Conservation (phyloP, 2,329 filamentous ascomycete genomes). For the Epichloe sibirici region DNA sequence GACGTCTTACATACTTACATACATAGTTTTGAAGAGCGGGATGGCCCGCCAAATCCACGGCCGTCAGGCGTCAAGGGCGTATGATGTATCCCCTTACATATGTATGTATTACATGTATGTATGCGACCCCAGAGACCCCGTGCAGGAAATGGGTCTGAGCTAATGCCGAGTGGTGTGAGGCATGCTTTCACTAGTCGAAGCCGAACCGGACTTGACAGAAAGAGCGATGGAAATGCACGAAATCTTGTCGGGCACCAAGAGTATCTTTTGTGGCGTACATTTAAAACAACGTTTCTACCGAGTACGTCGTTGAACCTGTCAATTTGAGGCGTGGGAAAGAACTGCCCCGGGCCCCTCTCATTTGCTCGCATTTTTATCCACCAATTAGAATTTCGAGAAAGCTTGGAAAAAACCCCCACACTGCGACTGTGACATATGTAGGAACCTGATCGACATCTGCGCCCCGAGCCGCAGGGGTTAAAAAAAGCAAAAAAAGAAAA, state of each 20-base stretch:
- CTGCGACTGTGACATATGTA: background rate
- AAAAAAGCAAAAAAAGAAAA: no score
- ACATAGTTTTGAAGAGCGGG: background rate
- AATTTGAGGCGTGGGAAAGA: no score
- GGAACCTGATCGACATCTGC: background rate
- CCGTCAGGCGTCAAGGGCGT: no score
- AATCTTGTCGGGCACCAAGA: conserved; percentile 3
- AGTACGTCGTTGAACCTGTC: background rate
- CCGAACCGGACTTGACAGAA: no score
- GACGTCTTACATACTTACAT: background rate
- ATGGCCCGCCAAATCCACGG: background rate
- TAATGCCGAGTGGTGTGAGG: background rate
- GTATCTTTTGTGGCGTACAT: background rate
- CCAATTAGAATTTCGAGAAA: no score
- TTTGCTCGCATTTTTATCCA: no score
- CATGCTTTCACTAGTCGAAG: background rate
- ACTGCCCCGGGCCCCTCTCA: no score
- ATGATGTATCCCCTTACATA: no score
- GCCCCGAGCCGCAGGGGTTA: background rate
- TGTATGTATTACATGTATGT: no score
- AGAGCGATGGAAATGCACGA: background rate
- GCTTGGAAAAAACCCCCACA: no score
- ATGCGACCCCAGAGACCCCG: no score
- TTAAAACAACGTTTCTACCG: no score
- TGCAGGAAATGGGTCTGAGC: background rate